Evolutionary conservation across 345 rosid genomes (phyloP).

Genomic region (Moricandia arvensis): DNA sequence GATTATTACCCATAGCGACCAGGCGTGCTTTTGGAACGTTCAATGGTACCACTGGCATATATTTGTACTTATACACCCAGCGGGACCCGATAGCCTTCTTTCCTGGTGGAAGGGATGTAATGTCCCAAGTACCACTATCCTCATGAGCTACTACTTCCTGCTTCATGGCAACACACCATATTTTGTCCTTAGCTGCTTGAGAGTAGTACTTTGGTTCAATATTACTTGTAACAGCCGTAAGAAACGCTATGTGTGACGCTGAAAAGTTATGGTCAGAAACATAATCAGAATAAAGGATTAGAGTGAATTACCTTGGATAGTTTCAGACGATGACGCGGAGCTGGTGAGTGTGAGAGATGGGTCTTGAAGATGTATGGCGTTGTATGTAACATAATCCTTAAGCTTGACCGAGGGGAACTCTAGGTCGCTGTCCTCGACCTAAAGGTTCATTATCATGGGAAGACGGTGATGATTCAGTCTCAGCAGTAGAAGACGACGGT

Average conservation of each 20-base stretch:
- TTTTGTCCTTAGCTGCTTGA: neutral
- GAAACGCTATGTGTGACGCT: neutral
- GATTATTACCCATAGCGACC: neutral
- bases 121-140: neutral
- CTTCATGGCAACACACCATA: neutral
- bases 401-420: neutral
- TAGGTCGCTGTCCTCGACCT: neutral
- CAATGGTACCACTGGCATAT: neutral
- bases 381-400: neutral
- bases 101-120: neutral
- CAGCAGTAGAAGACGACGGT: too few species aligned
- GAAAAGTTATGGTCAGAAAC: neutral
- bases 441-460: too few species aligned
- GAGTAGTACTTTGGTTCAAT: neutral
- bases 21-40: neutral
- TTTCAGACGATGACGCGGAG: neutral
- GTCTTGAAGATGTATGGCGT: neutral
- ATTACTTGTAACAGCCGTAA: neutral
- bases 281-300: neutral
- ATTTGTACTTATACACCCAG: neutral
- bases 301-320: neutral
- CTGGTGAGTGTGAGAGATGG: neutral
- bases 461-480: too few species aligned
- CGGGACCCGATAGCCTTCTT: neutral
- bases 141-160: neutral